phyloP scores from a whole-genome alignment of 2,329 filamentous ascomycete genomes.

The Hansfordia pulvinata region DNA sequence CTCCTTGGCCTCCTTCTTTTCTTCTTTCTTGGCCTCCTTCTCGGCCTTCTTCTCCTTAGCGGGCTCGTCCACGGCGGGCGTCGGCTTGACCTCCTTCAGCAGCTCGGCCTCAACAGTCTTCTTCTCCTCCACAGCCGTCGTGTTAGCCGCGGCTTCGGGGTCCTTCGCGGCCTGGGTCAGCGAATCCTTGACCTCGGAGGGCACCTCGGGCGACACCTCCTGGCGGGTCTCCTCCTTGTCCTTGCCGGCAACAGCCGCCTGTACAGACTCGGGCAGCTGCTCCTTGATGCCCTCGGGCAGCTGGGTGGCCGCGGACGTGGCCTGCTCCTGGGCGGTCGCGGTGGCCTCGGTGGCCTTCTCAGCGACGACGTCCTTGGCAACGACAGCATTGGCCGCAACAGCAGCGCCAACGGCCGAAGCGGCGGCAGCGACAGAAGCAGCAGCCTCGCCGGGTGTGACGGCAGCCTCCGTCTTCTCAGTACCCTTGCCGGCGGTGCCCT shows the following conservation, averaged over 20 bases:
- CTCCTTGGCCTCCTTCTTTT: too few species aligned
- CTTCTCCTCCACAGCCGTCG: constrained; percentile 62
- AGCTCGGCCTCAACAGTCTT: constrained; percentile 61
- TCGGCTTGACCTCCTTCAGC: constrained; percentile 43
- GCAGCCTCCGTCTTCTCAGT: constrained; percentile 37
- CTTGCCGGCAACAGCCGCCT: constrained; percentile 29
- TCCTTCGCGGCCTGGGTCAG: constrained; percentile 41
- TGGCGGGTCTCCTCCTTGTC: constrained; percentile 26
- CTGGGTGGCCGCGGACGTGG: constrained; percentile 21
- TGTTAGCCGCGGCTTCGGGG: constrained; percentile 60
- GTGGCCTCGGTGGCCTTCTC: constrained; percentile 26
- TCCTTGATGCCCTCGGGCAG: constrained; percentile 41
- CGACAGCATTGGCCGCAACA: constrained; percentile 19
- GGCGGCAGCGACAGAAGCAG: constrained; percentile 26
- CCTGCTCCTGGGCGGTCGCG: constrained; percentile 11
- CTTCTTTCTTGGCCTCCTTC: too few species aligned
- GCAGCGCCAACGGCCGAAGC: constrained; percentile 24
- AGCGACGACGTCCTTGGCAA: constrained; percentile 24
- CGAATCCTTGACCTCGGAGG: constrained; percentile 42
- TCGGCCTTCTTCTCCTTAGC: too few species aligned
- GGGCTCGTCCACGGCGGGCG: background rate
- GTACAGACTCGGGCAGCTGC: constrained; percentile 32
- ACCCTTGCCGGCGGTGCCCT: constrained; percentile 36
- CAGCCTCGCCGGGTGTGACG: constrained; percentile 25
- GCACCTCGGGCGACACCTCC: constrained; percentile 35